phyloP scores from a whole-genome alignment of 2,329 filamentous ascomycete species.

The Scortechinia acanthostroma region DNA sequence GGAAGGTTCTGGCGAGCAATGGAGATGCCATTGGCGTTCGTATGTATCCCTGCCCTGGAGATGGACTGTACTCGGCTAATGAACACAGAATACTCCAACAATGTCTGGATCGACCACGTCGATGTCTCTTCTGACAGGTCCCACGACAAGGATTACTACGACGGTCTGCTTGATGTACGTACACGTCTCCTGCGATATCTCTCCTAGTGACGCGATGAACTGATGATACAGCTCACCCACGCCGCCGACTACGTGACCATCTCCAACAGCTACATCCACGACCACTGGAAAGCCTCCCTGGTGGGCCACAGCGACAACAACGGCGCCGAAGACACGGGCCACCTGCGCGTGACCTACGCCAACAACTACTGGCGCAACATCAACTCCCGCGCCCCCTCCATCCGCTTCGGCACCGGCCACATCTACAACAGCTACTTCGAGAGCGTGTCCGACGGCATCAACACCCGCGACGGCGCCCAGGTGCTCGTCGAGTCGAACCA shows the following conservation, averaged over 20 bases:
- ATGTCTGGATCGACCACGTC: slow-evolving; percentile 63
- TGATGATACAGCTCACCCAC: slow-evolving; percentile 39
- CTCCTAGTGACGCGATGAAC: not conserved
- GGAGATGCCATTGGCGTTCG: slow-evolving; percentile 53
- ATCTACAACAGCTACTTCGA: slow-evolving; percentile 44
- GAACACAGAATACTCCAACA: slow-evolving; percentile 34
- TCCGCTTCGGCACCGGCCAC: slow-evolving; percentile 63
- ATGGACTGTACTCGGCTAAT: not conserved
- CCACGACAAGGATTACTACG: slow-evolving; percentile 64
- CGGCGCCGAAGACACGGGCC: slow-evolving; percentile 46
- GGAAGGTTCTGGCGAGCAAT: slow-evolving; percentile 42
- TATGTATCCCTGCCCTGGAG: not conserved
- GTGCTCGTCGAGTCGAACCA: slow-evolving; percentile 48
- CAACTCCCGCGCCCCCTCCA: slow-evolving; percentile 53
- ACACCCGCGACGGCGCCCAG: slow-evolving; percentile 47
- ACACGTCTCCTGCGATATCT: slow-evolving; percentile 26
- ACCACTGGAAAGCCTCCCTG: slow-evolving; percentile 57
- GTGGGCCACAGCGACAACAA: slow-evolving; percentile 55
- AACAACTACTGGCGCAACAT: slow-evolving; percentile 62
- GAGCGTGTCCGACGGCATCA: slow-evolving; percentile 39
- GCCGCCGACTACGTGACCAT: slow-evolving; percentile 53
- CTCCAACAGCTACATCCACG: slow-evolving; percentile 28
- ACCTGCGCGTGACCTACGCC: slow-evolving; percentile 56
- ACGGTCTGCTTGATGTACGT: slow-evolving; percentile 57
- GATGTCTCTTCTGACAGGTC: slow-evolving; percentile 52